These are phyloP conservation scores for Penicillium sp. DNA, from an alignment of 2,329 filamentous ascomycete genomes.

Conservation along the genomic window DNA sequence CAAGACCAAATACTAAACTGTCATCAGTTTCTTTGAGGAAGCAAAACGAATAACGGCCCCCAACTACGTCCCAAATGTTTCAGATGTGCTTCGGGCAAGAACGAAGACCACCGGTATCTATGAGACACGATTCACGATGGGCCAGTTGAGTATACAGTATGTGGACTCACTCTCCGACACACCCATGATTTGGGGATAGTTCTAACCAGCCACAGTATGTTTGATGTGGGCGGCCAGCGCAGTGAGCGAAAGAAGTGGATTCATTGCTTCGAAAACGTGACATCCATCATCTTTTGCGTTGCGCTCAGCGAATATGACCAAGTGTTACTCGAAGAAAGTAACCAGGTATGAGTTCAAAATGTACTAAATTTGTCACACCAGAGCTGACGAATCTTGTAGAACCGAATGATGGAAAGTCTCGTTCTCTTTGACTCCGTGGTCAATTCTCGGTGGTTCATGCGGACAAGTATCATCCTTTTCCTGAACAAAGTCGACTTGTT, in stretches of 20 bases:
- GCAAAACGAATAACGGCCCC: slow-evolving; percentile 77
- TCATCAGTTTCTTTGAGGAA: slow-evolving; percentile 86
- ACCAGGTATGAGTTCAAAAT: slow-evolving; percentile 65
- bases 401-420: slow-evolving; percentile 99
- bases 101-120: slow-evolving; percentile 99
- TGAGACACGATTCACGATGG: slow-evolving; percentile 98
- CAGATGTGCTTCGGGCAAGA: slow-evolving; percentile 90
- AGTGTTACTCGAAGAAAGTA: slow-evolving; percentile 92
- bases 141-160: slow-evolving; percentile 96
- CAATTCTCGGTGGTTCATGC: slow-evolving; percentile 98
- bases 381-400: slow-evolving; percentile 55
- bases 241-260: slow-evolving; percentile 99
- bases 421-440: slow-evolving; percentile 97
- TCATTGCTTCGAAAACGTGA: slow-evolving; percentile 99
- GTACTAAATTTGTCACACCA: neutral
- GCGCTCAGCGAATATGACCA: slow-evolving; percentile 98
- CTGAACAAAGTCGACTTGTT: slow-evolving; percentile 99
- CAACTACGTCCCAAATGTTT: slow-evolving; percentile 89
- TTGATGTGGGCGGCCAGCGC: slow-evolving; percentile 94
- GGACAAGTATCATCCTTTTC: slow-evolving; percentile 97
- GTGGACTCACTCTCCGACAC: slow-evolving; percentile 37
- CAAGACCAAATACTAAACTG: slow-evolving; percentile 18
- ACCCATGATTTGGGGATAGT: slow-evolving; percentile 19
- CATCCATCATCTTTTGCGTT: slow-evolving; percentile 98
- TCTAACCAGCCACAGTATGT: slow-evolving; percentile 69